These are phyloP conservation scores for Neobulgaria alba DNA, from an alignment of 2,329 filamentous ascomycete species.

Conservation along the genomic window DNA sequence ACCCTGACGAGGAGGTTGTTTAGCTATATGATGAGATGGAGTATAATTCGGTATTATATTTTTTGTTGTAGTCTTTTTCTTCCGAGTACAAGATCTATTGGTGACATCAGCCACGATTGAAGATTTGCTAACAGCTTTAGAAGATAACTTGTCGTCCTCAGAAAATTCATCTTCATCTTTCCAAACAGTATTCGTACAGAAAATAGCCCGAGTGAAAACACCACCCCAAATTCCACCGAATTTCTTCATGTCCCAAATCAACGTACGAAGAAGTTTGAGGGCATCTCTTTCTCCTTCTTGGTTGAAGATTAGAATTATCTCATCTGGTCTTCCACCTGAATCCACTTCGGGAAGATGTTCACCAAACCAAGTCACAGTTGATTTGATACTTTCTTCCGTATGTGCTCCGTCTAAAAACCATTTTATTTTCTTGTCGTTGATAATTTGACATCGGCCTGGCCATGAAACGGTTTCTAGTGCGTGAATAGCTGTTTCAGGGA, in stretches of 20 bases:
- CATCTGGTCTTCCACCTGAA: slow-evolving; percentile 21
- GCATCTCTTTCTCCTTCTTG: slow-evolving; percentile 49
- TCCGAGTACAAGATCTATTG: no score
- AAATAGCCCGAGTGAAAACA: slow-evolving; percentile 73
- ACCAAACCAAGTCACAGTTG: slow-evolving; percentile 74
- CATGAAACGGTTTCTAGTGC: slow-evolving; percentile 83
- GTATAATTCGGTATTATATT: no score
- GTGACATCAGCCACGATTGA: no score
- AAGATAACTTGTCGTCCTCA: no score
- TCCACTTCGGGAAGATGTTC: neutral
- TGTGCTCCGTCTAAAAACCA: slow-evolving; percentile 95
- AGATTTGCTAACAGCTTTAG: no score
- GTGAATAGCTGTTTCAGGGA: slow-evolving; percentile 38
- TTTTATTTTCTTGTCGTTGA: slow-evolving; percentile 46
- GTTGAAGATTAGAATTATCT: slow-evolving; percentile 71
- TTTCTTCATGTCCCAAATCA: neutral
- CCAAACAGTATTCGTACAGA: slow-evolving; percentile 68
- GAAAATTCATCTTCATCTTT: no score
- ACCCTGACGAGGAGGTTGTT: no score
- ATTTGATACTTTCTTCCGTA: slow-evolving; percentile 78
- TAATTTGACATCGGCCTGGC: slow-evolving; percentile 68
- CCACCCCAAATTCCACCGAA: no score
- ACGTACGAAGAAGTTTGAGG: slow-evolving; percentile 38
- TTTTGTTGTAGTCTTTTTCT: no score
- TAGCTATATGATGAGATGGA: no score